Percentiles rank a stretch among this genome's conserved stretches.
Evolutionary conservation across 2,329 filamentous ascomycete species (phyloP).

Genomic region (Fusarium bactridioides): DNA sequence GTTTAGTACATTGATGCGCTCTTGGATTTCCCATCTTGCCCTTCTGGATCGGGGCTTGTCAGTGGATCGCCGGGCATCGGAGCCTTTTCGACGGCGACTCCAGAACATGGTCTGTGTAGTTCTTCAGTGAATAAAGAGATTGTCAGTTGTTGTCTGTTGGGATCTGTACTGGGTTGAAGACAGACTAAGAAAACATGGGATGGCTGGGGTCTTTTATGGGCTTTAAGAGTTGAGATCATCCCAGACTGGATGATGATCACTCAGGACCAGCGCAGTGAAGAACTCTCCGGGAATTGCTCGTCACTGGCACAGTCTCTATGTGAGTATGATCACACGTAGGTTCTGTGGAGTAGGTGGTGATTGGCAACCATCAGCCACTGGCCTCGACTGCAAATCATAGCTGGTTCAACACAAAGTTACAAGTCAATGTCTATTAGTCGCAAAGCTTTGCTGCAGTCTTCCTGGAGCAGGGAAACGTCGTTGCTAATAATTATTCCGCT

Average conservation of each 20-base stretch:
- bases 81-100: not conserved
- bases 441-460: accelerated
- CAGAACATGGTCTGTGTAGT: not conserved
- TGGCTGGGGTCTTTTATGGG: not conserved
- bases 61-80: not conserved
- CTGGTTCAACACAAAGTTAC: not conserved
- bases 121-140: not conserved
- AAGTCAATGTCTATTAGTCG: not conserved
- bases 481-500: too few species aligned
- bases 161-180: not conserved
- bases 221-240: not conserved
- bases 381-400: accelerated
- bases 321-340: not conserved
- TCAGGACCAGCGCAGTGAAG: not conserved
- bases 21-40: not conserved
- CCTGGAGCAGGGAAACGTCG: too few species aligned
- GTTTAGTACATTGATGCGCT: not conserved
- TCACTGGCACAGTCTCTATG: not conserved
- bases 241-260: not conserved
- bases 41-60: not conserved
- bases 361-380: not conserved
- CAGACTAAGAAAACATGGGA: not conserved
- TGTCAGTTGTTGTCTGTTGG: not conserved
- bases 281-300: accelerated
- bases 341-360: not conserved